phyloP scores from a whole-genome alignment of 768 basidiomycete species.

The Lactifluus rugatus region DNA sequence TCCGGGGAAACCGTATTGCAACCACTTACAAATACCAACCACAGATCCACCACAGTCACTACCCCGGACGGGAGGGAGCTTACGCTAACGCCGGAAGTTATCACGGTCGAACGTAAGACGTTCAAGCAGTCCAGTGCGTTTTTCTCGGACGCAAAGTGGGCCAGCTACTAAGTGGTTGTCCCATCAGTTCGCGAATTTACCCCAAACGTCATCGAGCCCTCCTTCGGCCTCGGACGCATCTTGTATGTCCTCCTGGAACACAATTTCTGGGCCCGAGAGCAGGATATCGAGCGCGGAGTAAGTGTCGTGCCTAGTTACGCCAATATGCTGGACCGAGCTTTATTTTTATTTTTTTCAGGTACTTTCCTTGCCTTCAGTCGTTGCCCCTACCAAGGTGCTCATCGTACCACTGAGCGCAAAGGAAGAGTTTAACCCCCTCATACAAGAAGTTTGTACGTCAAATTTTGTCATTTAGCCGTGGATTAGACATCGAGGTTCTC shows the following conservation, averaged over 20 bases:
- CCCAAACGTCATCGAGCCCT: conserved; percentile 98
- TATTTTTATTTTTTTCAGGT: conserved; percentile 42
- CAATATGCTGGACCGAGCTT: conserved; percentile 7
- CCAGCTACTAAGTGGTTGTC: conserved; percentile 21
- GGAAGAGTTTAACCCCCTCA: conserved; percentile 73
- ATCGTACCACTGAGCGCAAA: conserved; percentile 90
- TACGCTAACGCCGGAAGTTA: conserved; percentile 57
- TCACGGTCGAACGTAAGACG: conserved; percentile 74
- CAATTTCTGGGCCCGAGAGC: conserved; percentile 89
- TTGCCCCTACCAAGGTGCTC: conserved; percentile 94
- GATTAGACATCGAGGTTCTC: conserved; percentile 1
- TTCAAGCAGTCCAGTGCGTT: conserved; percentile 77
- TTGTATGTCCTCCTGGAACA: conserved; percentile 92
- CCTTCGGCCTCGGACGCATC: conserved; percentile 95
- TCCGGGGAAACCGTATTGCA: conserved; percentile 2
- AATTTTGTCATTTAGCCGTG: conserved; percentile 12
- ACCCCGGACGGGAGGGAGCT: conserved; percentile 54
- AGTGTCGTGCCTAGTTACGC: conserved; percentile 26
- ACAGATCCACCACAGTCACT: conserved; percentile 44
- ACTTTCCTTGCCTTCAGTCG: conserved; percentile 77
- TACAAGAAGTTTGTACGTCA: conserved; percentile 78
- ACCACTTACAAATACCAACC: conserved; percentile 24
- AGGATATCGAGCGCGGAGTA: conserved; percentile 84
- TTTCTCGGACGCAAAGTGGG: background rate
- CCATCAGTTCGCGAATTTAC: conserved; percentile 81